Conservation (phyloP, 495 filamentous ascomycete species). For the Cercophora scortea region DNA sequence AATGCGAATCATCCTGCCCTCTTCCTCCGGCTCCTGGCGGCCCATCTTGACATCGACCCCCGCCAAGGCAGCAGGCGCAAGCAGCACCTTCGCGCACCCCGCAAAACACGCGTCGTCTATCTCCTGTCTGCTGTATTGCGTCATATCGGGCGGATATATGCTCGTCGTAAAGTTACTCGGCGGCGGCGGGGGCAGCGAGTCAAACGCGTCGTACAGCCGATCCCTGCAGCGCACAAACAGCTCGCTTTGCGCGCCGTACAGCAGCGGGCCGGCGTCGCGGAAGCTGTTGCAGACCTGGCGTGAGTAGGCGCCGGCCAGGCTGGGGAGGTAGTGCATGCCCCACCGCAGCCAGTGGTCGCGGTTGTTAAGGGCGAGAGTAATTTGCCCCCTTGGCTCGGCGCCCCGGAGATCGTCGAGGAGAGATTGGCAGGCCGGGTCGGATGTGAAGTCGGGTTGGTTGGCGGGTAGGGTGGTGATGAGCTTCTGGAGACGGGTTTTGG, state of each 20-base stretch:
- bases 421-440: slow-evolving; percentile 18
- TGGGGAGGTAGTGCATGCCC: slow-evolving; percentile 39
- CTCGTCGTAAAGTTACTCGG: slow-evolving; percentile 6
- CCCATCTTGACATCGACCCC: slow-evolving; percentile 1
- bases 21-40: slow-evolving; percentile 1
- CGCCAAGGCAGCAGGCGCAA: slow-evolving; percentile 10
- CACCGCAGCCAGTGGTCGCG: slow-evolving; percentile 23
- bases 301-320: slow-evolving; percentile 31
- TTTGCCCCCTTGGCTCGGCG: slow-evolving; percentile 23
- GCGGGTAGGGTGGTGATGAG: slow-evolving; percentile 24
- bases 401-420: slow-evolving; percentile 30
- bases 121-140: slow-evolving; percentile 13
- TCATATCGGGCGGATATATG: slow-evolving; percentile 20
- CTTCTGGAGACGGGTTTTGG: slow-evolving; percentile 1
- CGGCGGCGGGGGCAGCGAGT: slow-evolving; percentile 28
- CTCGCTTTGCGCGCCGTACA: slow-evolving; percentile 27
- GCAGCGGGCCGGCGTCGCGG: slow-evolving; percentile 38
- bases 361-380: slow-evolving; percentile 24
- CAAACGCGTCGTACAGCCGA: slow-evolving; percentile 28
- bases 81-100: slow-evolving; percentile 19
- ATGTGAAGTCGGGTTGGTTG: slow-evolving; percentile 1
- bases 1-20: slow-evolving; percentile 7
- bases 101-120: slow-evolving; percentile 28
- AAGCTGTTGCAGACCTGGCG: slow-evolving; percentile 40
- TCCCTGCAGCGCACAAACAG: slow-evolving; percentile 33